Evolutionary conservation across 176 grass and related monocot species (phyloP).

Genomic region (Phragmites australis): DNA sequence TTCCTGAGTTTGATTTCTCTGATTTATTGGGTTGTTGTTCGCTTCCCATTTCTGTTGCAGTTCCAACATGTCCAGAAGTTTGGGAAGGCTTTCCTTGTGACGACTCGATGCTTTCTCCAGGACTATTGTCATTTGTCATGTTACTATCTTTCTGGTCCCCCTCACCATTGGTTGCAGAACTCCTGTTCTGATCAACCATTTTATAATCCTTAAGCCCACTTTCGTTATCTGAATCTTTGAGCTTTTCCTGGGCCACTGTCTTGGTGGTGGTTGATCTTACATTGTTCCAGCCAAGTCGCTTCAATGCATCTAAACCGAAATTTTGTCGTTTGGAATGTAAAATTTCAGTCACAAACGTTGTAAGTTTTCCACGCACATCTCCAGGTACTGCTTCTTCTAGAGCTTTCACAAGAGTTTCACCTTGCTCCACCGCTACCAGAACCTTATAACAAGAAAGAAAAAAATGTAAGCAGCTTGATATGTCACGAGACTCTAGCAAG

Average conservation of each 20-base stretch:
- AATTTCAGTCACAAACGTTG: constrained; percentile 65
- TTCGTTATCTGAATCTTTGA: constrained; percentile 43
- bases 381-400: constrained; percentile 95
- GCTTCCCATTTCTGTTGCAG: constrained; percentile 40
- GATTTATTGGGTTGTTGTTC: constrained; percentile 45
- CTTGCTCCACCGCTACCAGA: constrained; percentile 73
- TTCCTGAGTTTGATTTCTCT: constrained; percentile 37
- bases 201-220: constrained; percentile 43
- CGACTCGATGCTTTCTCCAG: constrained; percentile 36
- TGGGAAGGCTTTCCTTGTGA: constrained; percentile 47
- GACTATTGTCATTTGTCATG: constrained; percentile 37
- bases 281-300: constrained; percentile 51
- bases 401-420: constrained; percentile 87
- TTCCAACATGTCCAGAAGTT: constrained; percentile 46
- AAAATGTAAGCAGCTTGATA: constrained; percentile 29
- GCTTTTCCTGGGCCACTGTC: constrained; percentile 51
- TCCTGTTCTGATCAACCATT: constrained; percentile 44
- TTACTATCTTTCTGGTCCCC: constrained; percentile 39
- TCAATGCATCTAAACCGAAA: constrained; percentile 68
- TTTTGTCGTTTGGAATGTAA: constrained; percentile 63
- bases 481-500: constrained; percentile 1
- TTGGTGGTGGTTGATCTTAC: constrained; percentile 41
- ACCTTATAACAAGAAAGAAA: constrained; percentile 60
- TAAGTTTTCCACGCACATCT: constrained; percentile 91
- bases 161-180: constrained; percentile 29